A percentile compares a stretch with the other conserved stretches of the same genome.
Evolutionary conservation across 225 moss, liverwort and hornwort genomes (phyloP).

Genomic region (Anthoceros angustus): DNA sequence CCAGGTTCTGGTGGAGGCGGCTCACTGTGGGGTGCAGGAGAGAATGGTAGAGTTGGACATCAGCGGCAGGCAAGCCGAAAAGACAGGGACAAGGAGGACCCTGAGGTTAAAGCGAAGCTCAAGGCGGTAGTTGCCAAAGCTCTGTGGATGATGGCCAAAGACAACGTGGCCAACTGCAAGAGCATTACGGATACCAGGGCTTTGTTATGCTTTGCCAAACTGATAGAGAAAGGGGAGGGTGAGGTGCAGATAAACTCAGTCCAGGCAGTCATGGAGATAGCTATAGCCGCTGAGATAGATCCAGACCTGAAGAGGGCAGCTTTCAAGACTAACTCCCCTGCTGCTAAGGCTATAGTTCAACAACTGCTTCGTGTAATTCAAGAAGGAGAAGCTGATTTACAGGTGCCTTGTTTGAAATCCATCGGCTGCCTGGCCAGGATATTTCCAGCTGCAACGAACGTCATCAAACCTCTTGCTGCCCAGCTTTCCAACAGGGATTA

Average conservation of each 20-base stretch:
- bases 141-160: conserved; percentile 64
- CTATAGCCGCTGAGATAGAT: conserved; percentile 68
- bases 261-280: conserved; percentile 90
- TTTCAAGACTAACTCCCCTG: conserved; percentile 78
- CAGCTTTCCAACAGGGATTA: conserved; percentile 12
- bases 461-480: conserved; percentile 14
- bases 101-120: conserved; percentile 47
- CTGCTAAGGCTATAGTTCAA: conserved; percentile 75
- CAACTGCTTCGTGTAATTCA: conserved; percentile 60
- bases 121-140: conserved; percentile 74
- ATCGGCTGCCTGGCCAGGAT: conserved; percentile 21
- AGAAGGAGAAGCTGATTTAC: conserved; percentile 31
- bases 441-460: conserved; percentile 14
- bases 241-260: conserved; percentile 46
- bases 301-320: conserved; percentile 70
- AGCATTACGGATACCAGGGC: conserved; percentile 89
- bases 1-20: not conserved
- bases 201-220: conserved; percentile 75
- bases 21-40: conserved; percentile 4
- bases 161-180: conserved; percentile 73
- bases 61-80: conserved; percentile 28
- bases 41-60: conserved; percentile 2
- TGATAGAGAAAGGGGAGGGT: conserved; percentile 51
- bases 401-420: conserved; percentile 20
- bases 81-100: conserved; percentile 63